phyloP scores from a whole-genome alignment of 345 rosid species.

The Eucalyptus tenuipes region DNA sequence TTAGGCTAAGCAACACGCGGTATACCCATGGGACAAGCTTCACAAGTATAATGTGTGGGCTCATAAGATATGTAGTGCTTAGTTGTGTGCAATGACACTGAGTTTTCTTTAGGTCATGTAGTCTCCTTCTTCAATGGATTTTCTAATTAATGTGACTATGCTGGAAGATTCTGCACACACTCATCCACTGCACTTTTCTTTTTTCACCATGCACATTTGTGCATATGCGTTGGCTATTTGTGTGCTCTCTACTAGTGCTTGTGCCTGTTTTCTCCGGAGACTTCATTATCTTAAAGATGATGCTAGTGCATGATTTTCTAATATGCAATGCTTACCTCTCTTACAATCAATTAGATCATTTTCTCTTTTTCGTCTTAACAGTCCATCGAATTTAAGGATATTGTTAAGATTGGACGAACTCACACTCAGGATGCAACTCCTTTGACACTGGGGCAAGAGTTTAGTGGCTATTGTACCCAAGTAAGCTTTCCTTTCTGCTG shows the following conservation, averaged over 20 bases:
- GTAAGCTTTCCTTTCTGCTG: constrained; percentile 19
- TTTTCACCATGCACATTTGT: neutral
- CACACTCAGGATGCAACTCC: constrained; percentile 99
- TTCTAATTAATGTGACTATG: neutral
- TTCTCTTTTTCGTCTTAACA: constrained; percentile 2
- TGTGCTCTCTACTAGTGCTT: neutral
- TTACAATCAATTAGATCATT: neutral
- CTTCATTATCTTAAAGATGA: neutral
- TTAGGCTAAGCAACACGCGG: neutral
- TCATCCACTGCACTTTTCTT: neutral
- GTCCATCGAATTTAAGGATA: constrained; percentile 76
- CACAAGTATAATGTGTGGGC: neutral
- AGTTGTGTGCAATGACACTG: neutral
- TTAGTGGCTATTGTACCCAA: constrained; percentile 94
- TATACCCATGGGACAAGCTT: neutral
- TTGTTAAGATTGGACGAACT: constrained; percentile 92
- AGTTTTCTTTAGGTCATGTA: neutral
- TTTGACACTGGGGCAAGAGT: constrained; percentile 95
- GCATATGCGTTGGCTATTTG: neutral
- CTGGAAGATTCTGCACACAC: neutral
- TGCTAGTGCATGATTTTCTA: neutral
- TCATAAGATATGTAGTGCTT: neutral
- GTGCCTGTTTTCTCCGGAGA: neutral
- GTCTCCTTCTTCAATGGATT: neutral
- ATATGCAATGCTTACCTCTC: neutral